Conservation (phyloP, 306 rosid species). For the Quercus variabilis region DNA sequence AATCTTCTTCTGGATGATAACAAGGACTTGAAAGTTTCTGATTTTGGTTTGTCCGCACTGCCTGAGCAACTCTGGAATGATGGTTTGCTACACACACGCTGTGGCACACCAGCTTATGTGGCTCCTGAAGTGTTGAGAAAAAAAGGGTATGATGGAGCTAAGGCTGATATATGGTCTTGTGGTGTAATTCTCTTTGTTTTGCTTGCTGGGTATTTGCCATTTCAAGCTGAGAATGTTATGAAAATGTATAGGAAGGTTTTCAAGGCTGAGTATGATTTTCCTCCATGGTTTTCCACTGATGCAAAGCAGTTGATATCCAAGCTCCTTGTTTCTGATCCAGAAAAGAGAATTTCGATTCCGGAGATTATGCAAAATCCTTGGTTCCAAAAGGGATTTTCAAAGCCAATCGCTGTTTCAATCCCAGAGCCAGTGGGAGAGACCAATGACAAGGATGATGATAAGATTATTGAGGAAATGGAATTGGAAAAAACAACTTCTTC, state of each 20-base stretch:
- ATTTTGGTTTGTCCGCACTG: constrained; percentile 73
- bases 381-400: constrained; percentile 54
- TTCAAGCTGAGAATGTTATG: constrained; percentile 63
- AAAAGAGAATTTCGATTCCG: constrained; percentile 46
- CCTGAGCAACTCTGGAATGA: constrained; percentile 66
- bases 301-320: constrained; percentile 49
- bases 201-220: constrained; percentile 65
- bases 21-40: constrained; percentile 68
- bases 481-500: constrained; percentile 19
- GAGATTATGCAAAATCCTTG: constrained; percentile 55
- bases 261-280: constrained; percentile 54
- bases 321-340: constrained; percentile 61
- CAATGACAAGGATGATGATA: constrained; percentile 15
- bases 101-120: constrained; percentile 89
- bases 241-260: constrained; percentile 60
- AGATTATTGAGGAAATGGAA: constrained; percentile 2
- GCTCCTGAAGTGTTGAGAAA: constrained; percentile 79
- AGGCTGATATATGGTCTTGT: constrained; percentile 83
- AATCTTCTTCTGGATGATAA: constrained; percentile 66
- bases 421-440: constrained; percentile 16
- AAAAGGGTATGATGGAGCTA: constrained; percentile 75
- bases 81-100: constrained; percentile 73
- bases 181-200: constrained; percentile 67
- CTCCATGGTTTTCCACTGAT: constrained; percentile 56
- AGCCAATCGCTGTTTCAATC: constrained; percentile 39